Evolutionary conservation across 2,329 filamentous ascomycete species (phyloP).

Genomic region (Penicillium hesseltinei): DNA sequence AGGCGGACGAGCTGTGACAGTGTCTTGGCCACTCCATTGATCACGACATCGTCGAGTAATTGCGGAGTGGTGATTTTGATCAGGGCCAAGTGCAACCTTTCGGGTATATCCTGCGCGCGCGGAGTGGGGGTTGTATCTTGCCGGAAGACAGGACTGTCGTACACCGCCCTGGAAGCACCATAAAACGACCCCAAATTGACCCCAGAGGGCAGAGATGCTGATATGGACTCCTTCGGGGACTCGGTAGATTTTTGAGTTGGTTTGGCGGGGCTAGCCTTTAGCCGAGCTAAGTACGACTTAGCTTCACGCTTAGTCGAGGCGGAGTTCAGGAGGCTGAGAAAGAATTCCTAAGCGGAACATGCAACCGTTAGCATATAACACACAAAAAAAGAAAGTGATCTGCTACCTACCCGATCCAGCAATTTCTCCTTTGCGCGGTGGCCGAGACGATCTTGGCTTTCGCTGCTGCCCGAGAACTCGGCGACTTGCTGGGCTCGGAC

Average conservation of each 20-base stretch:
- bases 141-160: conserved; percentile 60
- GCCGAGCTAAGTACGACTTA: conserved; percentile 85
- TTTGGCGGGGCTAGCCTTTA: conserved; percentile 53
- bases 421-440: conserved; percentile 45
- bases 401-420: conserved; percentile 39
- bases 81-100: conserved; percentile 72
- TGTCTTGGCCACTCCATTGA: conserved; percentile 77
- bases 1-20: conserved; percentile 78
- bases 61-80: conserved; percentile 80
- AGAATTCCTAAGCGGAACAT: conserved; percentile 64
- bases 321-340: conserved; percentile 81
- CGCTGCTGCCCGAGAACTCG: conserved; percentile 32
- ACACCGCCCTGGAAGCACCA: conserved; percentile 56
- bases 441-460: conserved; percentile 33
- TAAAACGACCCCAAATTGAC: conserved; percentile 64
- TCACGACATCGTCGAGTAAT: conserved; percentile 62
- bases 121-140: conserved; percentile 50
- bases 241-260: conserved; percentile 32
- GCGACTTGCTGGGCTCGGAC: conserved; percentile 27
- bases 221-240: conserved; percentile 17
- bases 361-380: background rate
- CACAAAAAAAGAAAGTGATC: too few relatives aligned
- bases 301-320: conserved; percentile 91
- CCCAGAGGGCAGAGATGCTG: conserved; percentile 39
- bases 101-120: conserved; percentile 36